phyloP scores from a whole-genome alignment of 352 stramenopile species.

The Globisporangium lucens region DNA sequence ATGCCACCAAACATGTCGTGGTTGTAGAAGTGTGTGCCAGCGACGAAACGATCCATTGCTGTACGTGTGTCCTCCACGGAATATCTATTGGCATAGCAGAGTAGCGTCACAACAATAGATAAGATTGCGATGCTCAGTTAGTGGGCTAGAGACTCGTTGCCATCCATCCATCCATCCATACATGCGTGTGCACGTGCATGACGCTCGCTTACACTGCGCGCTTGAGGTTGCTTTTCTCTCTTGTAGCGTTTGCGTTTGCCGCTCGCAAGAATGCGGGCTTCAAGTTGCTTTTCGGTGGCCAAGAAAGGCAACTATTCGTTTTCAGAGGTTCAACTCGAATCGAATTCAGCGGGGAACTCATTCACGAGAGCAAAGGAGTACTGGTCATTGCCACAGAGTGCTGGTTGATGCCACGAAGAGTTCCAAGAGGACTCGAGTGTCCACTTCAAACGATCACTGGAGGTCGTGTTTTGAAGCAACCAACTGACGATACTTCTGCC shows the following conservation, averaged over 20 bases:
- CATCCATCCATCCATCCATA: not conserved
- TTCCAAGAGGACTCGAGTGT: no score
- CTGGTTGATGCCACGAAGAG: not conserved
- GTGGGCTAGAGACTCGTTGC: not conserved
- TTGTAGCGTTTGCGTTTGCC: not conserved
- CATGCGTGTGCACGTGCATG: not conserved
- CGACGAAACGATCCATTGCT: conserved; percentile 19
- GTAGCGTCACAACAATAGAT: not conserved
- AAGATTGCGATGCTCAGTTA: not conserved
- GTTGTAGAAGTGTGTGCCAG: conserved; percentile 25
- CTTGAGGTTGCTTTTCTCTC: not conserved
- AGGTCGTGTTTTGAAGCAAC: no score
- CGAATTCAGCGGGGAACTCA: conserved; percentile 3
- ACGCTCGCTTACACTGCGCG: not conserved
- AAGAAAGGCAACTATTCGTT: conserved; percentile 11
- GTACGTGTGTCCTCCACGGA: not conserved
- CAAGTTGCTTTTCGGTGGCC: not conserved
- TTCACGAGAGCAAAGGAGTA: not conserved
- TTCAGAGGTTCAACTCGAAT: conserved; percentile 12
- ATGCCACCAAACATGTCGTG: conserved; percentile 24
- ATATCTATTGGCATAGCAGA: not conserved
- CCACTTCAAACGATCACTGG: no score
- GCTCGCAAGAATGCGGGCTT: conserved; percentile 3
- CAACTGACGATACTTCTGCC: no score
- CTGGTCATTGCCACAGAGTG: not conserved